Evolutionary conservation across 2,329 filamentous ascomycete species (phyloP), one percentile per base, ranked within the genome.

Genomic region (Chlorencoelia australis): DNA sequence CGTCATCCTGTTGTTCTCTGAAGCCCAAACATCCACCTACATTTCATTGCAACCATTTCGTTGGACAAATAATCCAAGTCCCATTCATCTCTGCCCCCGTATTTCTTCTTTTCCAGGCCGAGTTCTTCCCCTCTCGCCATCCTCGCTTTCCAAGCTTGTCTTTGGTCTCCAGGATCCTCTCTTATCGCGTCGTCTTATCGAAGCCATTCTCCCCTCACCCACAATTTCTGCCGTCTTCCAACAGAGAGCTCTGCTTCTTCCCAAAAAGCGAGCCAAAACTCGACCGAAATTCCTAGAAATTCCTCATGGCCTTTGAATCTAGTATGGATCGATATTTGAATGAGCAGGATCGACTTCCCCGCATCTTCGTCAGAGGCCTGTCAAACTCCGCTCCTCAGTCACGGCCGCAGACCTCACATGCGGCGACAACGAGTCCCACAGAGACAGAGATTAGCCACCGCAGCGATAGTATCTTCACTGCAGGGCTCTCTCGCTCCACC

Each of bases 151-250:
- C 7, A 15, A n/a, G 18, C 26, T 5, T 17, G n/a, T 30, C 31
- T 7, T 14, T 32, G 18, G 14, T 36, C 28, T 13, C 11, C 34
- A 36, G 22, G 18, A 24, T 30, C 29, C 3, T 37, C 18, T 28
- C n/a, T n/a, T n/a, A n/a, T n/a, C n/a, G n/a, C n/a, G n/a, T 37
- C 30, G 31, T 31, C 35, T 24, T 24, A 37, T 37, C 28, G 11
- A 33, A 14, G 16, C 21, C 28, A 13, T 17, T 19, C 28, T 28
- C 8, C 34, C 11, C 18, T 25, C 14, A 9, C 20, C 6, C 14
- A 14, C 26, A 26, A 13, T 25, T 10, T 14, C 15, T 9, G 19
- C 19, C 19, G 14, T 21, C 26, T 18, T 18, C 19, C 14, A 28
- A 8, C 14, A 14, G 4, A 10, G 19, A 19, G 21, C 32, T 22